These are phyloP conservation scores for Boletus tomentosulus DNA, from an alignment of 768 basidiomycete species.

Conservation along the genomic window DNA sequence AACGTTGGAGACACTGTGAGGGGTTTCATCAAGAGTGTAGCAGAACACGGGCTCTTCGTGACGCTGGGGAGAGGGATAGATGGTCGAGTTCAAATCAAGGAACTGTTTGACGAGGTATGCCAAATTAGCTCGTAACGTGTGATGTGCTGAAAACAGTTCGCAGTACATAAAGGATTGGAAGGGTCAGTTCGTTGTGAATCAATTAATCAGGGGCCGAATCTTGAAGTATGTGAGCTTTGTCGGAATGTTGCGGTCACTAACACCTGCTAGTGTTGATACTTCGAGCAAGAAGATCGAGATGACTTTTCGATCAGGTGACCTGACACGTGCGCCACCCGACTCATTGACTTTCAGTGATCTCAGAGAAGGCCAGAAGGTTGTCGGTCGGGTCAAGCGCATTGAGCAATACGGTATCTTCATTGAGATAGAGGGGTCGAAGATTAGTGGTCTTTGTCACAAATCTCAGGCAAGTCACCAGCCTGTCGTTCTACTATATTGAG, in stretches of 20 bases:
- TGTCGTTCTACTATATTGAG: background rate
- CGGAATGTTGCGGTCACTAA: conserved; percentile 3
- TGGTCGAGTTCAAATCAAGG: conserved; percentile 88
- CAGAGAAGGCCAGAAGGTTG: conserved; percentile 74
- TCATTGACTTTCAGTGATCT: conserved; percentile 52
- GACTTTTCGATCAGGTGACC: conserved; percentile 71
- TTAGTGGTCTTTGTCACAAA: conserved; percentile 92
- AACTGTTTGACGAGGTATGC: conserved; percentile 81
- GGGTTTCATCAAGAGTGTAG: conserved; percentile 86
- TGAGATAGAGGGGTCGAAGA: conserved; percentile 76
- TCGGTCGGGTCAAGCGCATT: conserved; percentile 73
- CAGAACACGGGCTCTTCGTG: conserved; percentile 87
- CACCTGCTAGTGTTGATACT: conserved; percentile 55
- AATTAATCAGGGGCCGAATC: conserved; percentile 85
- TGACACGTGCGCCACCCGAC: conserved; percentile 37
- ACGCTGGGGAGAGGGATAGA: conserved; percentile 79
- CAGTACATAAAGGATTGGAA: conserved; percentile 98
- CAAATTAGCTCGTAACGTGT: background rate
- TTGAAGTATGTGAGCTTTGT: conserved; percentile 49
- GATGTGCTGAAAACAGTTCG: conserved; percentile 9
- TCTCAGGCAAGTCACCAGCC: conserved; percentile 59
- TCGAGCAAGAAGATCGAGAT: conserved; percentile 83
- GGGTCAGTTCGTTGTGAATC: conserved; percentile 67
- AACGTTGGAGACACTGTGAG: conserved; percentile 72
- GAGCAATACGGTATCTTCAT: conserved; percentile 94